Conservation (phyloP, 352 stramenopile species). For the Pythium insidiosum region DNA sequence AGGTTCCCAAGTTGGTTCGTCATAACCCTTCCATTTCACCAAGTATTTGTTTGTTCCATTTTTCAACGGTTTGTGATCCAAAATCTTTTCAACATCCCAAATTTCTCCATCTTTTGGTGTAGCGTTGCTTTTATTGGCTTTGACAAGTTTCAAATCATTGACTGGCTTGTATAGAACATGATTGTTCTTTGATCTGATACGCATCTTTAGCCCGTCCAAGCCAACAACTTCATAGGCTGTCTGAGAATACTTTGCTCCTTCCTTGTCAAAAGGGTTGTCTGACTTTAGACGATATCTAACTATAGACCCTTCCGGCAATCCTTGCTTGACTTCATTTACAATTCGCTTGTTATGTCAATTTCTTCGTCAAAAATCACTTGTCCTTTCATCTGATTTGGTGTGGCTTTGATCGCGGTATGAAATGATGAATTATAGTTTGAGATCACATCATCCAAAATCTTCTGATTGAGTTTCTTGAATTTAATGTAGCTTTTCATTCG, state of each 20-base stretch:
- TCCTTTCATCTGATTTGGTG: slow-evolving; percentile 6
- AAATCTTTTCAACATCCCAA: slow-evolving; percentile 8
- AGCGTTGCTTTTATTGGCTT: not conserved
- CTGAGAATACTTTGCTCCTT: slow-evolving; percentile 6
- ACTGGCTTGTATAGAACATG: slow-evolving; percentile 10
- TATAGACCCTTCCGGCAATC: not conserved
- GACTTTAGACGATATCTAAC: not conserved
- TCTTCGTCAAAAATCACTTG: slow-evolving; percentile 4
- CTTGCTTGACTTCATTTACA: not conserved
- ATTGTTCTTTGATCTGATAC: not conserved
- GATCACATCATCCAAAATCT: slow-evolving; percentile 19
- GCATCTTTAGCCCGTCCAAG: slow-evolving; percentile 3
- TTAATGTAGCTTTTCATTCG: slow-evolving; percentile 14
- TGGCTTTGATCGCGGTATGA: slow-evolving; percentile 5
- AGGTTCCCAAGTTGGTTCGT: slow-evolving; percentile 7
- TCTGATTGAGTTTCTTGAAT: slow-evolving; percentile 16
- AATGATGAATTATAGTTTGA: slow-evolving; percentile 23
- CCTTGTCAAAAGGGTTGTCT: not conserved
- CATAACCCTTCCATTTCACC: slow-evolving; percentile 3
- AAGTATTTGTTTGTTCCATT: slow-evolving; percentile 11
- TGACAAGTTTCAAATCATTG: slow-evolving; percentile 11
- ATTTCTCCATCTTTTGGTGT: slow-evolving; percentile 1
- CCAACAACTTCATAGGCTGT: slow-evolving; percentile 10
- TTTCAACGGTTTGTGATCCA: slow-evolving; percentile 5
- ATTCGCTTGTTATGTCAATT: slow-evolving; percentile 1